Percentiles rank a stretch among this genome's conserved stretches.
Evolutionary conservation across 805 yeast species (phyloP).

Genomic region (Ogataea glucozyma): DNA sequence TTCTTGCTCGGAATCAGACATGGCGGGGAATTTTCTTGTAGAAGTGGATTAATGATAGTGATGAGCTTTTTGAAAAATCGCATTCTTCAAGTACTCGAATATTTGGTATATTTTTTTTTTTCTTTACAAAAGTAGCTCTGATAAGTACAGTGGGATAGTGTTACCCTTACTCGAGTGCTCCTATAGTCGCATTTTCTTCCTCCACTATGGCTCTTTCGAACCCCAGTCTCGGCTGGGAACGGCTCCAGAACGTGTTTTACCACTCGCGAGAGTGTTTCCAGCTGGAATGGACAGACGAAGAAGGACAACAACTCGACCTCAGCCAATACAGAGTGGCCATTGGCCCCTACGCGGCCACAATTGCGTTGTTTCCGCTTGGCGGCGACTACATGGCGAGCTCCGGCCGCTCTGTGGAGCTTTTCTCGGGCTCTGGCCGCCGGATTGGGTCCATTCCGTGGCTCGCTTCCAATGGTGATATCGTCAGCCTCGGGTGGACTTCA

Average conservation of each 20-base stretch:
- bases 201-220: slow-evolving; percentile 15
- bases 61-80: neutral
- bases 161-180: neutral
- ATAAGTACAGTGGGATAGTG: neutral
- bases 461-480: slow-evolving; percentile 52
- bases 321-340: slow-evolving; percentile 47
- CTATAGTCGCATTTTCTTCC: neutral
- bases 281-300: slow-evolving; percentile 46
- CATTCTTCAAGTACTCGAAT: too few relatives aligned
- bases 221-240: slow-evolving; percentile 65
- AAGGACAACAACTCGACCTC: slow-evolving; percentile 32
- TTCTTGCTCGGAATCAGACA: slow-evolving; percentile 27
- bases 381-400: slow-evolving; percentile 2
- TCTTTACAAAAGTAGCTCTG: neutral
- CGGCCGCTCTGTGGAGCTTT: slow-evolving; percentile 30
- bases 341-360: slow-evolving; percentile 54
- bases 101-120: neutral
- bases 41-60: neutral
- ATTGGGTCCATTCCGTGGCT: slow-evolving; percentile 41
- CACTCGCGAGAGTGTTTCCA: slow-evolving; percentile 58
- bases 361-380: slow-evolving; percentile 48
- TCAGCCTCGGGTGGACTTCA: slow-evolving; percentile 52
- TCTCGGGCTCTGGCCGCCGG: slow-evolving; percentile 36
- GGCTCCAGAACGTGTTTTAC: slow-evolving; percentile 69
- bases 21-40: neutral